Evolutionary conservation across 2,329 filamentous ascomycete species (phyloP).

Genomic region (Cephalotrichum gorgonifer): DNA sequence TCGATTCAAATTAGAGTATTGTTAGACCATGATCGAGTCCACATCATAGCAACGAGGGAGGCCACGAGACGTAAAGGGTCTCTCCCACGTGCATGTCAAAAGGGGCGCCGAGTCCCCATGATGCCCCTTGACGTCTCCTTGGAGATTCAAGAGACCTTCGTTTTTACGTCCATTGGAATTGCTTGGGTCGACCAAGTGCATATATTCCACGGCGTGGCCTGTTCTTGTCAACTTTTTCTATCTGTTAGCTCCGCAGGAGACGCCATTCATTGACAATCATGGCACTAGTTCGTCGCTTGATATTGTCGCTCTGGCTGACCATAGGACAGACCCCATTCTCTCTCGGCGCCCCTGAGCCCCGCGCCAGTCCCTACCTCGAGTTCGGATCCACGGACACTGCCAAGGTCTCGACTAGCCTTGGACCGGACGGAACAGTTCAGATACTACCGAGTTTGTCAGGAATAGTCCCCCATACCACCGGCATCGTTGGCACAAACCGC

Average conservation of each 20-base stretch:
- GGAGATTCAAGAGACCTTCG: no score
- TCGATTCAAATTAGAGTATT: neutral
- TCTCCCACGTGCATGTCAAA: no score
- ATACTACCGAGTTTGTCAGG: slow-evolving; percentile 18
- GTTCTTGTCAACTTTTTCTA: no score
- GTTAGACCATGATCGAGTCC: neutral
- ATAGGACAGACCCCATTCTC: neutral
- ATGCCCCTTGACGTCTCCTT: no score
- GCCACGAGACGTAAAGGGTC: neutral
- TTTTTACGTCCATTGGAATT: no score
- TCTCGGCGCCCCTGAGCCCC: neutral
- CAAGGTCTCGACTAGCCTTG: slow-evolving; percentile 14
- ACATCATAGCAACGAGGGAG: neutral
- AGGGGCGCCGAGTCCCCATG: no score
- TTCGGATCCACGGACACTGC: slow-evolving; percentile 12
- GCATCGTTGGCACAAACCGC: slow-evolving; percentile 16
- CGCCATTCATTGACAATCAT: neutral
- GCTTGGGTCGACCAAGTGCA: no score
- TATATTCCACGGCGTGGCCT: no score
- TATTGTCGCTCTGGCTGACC: slow-evolving; percentile 1
- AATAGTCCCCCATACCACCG: slow-evolving; percentile 19
- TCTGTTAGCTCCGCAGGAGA: no score
- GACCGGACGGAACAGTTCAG: slow-evolving; percentile 15
- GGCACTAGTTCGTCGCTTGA: neutral
- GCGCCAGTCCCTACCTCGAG: neutral